Percentiles rank a stretch among this genome's conserved stretches.
Evolutionary conservation across 225 moss, liverwort and hornwort genomes (phyloP).

Genomic region (Antitrichia curtipendula): DNA sequence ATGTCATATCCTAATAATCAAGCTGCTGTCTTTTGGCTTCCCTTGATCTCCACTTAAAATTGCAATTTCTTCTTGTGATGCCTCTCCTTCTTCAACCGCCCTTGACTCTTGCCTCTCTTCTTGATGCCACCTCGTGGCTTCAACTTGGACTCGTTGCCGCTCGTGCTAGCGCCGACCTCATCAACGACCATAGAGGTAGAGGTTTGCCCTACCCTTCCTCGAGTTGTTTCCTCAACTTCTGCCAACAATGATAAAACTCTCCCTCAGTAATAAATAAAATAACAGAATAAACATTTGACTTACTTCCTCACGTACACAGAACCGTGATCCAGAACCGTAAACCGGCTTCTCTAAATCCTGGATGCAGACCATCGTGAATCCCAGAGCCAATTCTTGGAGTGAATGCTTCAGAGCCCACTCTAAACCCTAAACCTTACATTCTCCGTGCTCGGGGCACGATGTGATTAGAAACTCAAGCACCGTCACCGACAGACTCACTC

Average conservation of each 20-base stretch:
- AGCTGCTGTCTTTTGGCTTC: neutral
- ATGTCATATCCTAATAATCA: neutral
- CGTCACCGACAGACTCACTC: neutral
- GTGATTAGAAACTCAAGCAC: neutral
- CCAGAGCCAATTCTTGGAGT: neutral
- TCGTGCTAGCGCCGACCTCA: slow-evolving; percentile 20
- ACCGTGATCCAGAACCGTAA: neutral
- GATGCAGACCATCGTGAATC: neutral
- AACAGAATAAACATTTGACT: neutral
- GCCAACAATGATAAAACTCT: neutral
- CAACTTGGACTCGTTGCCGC: slow-evolving; percentile 23
- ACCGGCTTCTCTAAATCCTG: neutral
- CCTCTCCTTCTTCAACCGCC: slow-evolving; percentile 52
- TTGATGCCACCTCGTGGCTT: slow-evolving; percentile 64
- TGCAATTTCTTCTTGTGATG: slow-evolving; percentile 46
- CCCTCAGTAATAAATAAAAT: neutral
- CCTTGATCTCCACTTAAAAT: slow-evolving; percentile 1
- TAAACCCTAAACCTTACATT: neutral
- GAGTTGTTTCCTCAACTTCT: slow-evolving; percentile 30
- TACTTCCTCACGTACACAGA: neutral
- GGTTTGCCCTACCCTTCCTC: slow-evolving; percentile 28
- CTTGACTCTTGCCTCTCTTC: slow-evolving; percentile 75
- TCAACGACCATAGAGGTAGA: slow-evolving; percentile 15
- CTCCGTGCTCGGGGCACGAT: neutral
- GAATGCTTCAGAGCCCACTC: neutral